Percentiles rank a stretch among this genome's conserved stretches.
Conservation (phyloP, 2,329 filamentous ascomycete species). For the Parafenestella ontariensis region DNA sequence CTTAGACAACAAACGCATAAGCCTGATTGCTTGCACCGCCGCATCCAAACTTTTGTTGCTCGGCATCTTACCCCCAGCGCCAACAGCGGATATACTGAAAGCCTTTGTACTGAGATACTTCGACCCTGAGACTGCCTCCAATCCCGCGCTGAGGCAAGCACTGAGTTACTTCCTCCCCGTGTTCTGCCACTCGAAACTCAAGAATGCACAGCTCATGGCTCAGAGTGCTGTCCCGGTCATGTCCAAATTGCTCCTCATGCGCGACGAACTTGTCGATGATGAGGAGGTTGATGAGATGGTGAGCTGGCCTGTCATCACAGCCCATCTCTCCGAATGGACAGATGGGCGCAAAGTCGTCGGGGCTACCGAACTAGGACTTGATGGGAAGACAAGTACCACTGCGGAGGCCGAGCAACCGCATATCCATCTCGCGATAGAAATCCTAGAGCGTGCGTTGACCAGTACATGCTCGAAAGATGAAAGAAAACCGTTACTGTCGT, state of each 20-base stretch:
- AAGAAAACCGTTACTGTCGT: conserved; percentile 69
- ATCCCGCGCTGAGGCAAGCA: conserved; percentile 83
- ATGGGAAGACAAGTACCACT: conserved; percentile 62
- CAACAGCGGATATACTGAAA: conserved; percentile 75
- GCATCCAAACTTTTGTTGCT: conserved; percentile 87
- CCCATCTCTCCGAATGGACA: conserved; percentile 92
- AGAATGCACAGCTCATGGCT: conserved; percentile 85
- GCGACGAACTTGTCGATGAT: conserved; percentile 71
- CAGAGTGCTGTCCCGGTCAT: conserved; percentile 76
- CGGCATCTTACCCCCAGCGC: conserved; percentile 64
- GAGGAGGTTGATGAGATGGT: conserved; percentile 77
- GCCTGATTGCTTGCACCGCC: conserved; percentile 80
- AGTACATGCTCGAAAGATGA: conserved; percentile 76
- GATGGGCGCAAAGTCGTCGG: conserved; percentile 81
- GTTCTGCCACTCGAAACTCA: conserved; percentile 83
- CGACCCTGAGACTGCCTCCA: conserved; percentile 79
- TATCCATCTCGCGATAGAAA: conserved; percentile 76
- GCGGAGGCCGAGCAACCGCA: conserved; percentile 78
- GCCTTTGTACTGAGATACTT: conserved; percentile 88
- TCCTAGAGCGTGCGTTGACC: conserved; percentile 75
- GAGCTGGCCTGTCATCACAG: conserved; percentile 76
- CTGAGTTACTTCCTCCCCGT: conserved; percentile 94
- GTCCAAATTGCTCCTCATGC: conserved; percentile 68
- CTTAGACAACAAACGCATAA: conserved; percentile 74
- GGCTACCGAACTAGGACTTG: conserved; percentile 57